Base-by-base conservation (phyloP, 2,329 filamentous ascomycete genomes). In the Curvularia spicifera region DNA sequence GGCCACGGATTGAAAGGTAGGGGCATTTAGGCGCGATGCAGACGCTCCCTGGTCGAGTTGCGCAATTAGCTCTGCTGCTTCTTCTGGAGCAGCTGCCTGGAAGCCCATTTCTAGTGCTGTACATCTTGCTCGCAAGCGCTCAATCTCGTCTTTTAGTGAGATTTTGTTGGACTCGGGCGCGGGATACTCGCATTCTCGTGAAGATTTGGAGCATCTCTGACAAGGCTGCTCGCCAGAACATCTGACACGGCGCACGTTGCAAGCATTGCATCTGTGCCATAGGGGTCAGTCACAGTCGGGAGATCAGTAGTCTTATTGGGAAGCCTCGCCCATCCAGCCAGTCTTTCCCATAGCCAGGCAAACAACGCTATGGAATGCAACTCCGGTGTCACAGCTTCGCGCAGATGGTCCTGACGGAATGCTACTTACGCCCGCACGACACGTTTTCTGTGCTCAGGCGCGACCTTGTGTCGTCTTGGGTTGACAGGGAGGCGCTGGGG, bases 141-240 rank as follows among this genome's bases (percentile, higher is more conserved):
- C 65, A 29, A 68, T 24, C 51, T 72, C 70, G 33, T 59, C 59
- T 53, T 65, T 67, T 42, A 71, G 33, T 10, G 57, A 56, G 45
- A 56, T 51, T 42, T 64, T 65, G 31, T 67, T 54, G 22, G 63
- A 61, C 40, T 70, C 68, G 15, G 63, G 63, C 9, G 61, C 55
- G 31, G 70, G 60, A 39, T 70, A 71, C 44, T 65, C 63, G 59
- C 70, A 72, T 18, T 65, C 57, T 9, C 66, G 67, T 20, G 61
- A 57, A 28, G 47, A 47, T 35, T 58, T 60, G 29, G 39, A 35
- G 35, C 70, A 72, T 57, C 64, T 61, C 31, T 70, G 61, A 24
- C 70, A 72, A 6, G 70, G 70, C 56, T 68, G 63, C n/a, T 62
- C 64, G 22, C 70, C 70, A 18, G 68, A 65, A 52, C 70, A 72